Evolutionary conservation across 1,284 basidiomycete species (phyloP).

Genomic region (Lentinula novae-zelandiae): DNA sequence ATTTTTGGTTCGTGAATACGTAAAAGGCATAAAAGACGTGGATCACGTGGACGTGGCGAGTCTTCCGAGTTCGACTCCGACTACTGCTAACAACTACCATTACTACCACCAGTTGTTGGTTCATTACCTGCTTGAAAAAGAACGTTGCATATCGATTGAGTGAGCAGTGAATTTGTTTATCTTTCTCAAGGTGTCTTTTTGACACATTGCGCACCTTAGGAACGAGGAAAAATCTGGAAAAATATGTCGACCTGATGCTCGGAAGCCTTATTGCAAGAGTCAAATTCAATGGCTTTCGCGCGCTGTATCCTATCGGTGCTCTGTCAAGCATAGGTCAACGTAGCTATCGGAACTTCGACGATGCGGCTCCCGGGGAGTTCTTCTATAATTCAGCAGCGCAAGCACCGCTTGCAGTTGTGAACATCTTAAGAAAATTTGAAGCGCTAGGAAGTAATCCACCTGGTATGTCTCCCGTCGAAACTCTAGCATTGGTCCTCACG

Average conservation of each 20-base stretch:
- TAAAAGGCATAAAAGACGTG: too few species aligned
- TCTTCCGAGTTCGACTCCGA: too few species aligned
- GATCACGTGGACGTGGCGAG: too few species aligned
- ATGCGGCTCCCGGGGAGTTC: not conserved
- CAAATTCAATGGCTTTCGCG: not conserved
- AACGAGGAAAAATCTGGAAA: not conserved
- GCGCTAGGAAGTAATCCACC: not conserved
- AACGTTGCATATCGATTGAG: too few species aligned
- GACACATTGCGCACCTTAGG: too few species aligned
- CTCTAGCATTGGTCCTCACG: not conserved
- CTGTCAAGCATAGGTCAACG: too few species aligned
- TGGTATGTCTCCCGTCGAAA: not conserved
- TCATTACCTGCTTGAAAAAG: too few species aligned
- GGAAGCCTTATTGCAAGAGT: not conserved
- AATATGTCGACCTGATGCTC: not conserved
- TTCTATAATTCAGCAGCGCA: not conserved
- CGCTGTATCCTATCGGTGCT: not conserved
- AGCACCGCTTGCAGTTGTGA: not conserved
- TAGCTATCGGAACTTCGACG: not conserved
- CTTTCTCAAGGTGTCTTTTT: too few species aligned
- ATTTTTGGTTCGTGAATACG: too few species aligned
- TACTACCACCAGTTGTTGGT: too few species aligned
- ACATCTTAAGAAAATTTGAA: not conserved
- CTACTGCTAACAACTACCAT: too few species aligned
- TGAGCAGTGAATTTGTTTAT: too few species aligned